These are phyloP conservation scores for Mariannaea elegans DNA, from an alignment of 2,329 filamentous ascomycete species.

Conservation along the genomic window DNA sequence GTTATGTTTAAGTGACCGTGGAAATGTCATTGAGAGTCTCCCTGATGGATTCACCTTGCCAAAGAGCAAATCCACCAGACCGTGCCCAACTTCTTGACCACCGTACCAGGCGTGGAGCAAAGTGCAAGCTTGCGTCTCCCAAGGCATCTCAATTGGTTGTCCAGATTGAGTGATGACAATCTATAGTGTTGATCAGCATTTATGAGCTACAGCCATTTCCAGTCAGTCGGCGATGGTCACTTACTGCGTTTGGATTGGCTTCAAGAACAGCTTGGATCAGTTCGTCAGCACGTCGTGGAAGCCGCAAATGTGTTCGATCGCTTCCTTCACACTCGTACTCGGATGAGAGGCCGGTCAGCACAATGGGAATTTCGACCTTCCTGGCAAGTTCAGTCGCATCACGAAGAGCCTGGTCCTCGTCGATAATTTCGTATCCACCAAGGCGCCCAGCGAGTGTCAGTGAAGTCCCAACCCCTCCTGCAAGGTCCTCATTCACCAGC, in stretches of 20 bases:
- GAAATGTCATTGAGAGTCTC: slow-evolving; percentile 54
- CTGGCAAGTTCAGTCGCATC: slow-evolving; percentile 40
- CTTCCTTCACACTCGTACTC: slow-evolving; percentile 59
- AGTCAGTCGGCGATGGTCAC: slow-evolving; percentile 16
- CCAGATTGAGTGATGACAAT: slow-evolving; percentile 29
- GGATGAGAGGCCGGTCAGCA: slow-evolving; percentile 63
- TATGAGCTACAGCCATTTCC: neutral
- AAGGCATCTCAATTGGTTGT: slow-evolving; percentile 21
- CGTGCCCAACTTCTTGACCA: slow-evolving; percentile 18
- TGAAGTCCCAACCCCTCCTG: slow-evolving; percentile 34
- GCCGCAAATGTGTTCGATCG: slow-evolving; percentile 10
- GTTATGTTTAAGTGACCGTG: slow-evolving; percentile 66
- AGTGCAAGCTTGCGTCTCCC: slow-evolving; percentile 4
- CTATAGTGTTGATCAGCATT: slow-evolving; percentile 38
- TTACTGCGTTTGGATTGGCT: slow-evolving; percentile 21
- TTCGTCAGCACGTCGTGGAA: slow-evolving; percentile 10
- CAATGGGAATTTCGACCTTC: slow-evolving; percentile 64
- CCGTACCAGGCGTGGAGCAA: slow-evolving; percentile 22
- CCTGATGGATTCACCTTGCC: slow-evolving; percentile 16
- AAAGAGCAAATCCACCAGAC: slow-evolving; percentile 14
- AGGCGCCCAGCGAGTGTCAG: slow-evolving; percentile 31
- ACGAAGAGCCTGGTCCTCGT: slow-evolving; percentile 43
- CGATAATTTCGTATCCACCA: slow-evolving; percentile 28
- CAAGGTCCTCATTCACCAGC: slow-evolving; percentile 32
- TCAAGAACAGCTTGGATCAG: slow-evolving; percentile 10